Conservation (phyloP, 176 grass and related monocot species). For the Dactylis glomerata region DNA sequence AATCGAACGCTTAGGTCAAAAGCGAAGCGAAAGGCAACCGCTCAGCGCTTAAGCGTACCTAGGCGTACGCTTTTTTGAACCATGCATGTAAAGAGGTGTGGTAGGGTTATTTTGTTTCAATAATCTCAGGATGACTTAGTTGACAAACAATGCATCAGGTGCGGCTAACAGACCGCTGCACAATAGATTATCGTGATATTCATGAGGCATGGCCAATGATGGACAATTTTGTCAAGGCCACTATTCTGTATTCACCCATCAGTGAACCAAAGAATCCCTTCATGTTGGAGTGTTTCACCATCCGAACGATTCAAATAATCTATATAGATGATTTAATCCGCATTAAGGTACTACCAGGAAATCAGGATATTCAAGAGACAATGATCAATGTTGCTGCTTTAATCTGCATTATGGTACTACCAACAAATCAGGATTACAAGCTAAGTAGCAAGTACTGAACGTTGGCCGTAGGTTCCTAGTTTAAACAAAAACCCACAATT, state of each 20-base stretch:
- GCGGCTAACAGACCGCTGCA: background rate
- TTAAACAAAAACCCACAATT: background rate
- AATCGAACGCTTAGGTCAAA: too few relatives aligned
- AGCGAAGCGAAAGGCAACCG: too few relatives aligned
- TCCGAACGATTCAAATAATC: background rate
- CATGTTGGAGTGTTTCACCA: background rate
- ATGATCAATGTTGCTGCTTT: background rate
- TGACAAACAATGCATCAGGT: background rate
- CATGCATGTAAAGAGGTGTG: background rate
- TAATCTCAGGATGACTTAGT: background rate
- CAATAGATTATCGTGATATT: background rate
- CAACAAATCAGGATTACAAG: background rate
- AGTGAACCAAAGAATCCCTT: background rate
- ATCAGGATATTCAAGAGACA: background rate
- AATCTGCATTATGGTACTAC: background rate
- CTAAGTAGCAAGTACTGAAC: background rate
- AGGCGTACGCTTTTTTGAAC: too few relatives aligned
- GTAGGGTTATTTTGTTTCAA: background rate
- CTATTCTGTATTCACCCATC: background rate
- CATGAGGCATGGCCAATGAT: slow-evolving; percentile 8
- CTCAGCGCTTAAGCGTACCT: too few relatives aligned
- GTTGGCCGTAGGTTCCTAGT: background rate
- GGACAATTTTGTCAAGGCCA: background rate
- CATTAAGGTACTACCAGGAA: background rate
- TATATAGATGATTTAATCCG: background rate